Conservation (phyloP, 768 basidiomycete genomes). For the Roridomyces roridus region DNA sequence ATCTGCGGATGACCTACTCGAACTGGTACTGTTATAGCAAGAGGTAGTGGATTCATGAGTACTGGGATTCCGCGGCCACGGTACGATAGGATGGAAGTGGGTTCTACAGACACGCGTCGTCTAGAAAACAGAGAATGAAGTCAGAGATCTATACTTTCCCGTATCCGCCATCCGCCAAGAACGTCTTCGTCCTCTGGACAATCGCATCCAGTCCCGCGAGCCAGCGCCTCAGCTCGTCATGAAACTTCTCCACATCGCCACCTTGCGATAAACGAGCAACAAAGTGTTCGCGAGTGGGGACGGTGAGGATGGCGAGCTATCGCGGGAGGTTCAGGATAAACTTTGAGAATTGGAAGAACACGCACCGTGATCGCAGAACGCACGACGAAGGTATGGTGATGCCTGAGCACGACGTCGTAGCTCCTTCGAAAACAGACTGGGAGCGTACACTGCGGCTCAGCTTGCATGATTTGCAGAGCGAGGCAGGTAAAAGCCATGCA, state of each 20-base stretch:
- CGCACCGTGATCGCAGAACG: slow-evolving; percentile 69
- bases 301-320: slow-evolving; percentile 65
- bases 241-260: slow-evolving; percentile 58
- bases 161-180: slow-evolving; percentile 59
- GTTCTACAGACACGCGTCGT: no score
- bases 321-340: slow-evolving; percentile 17
- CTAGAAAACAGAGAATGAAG: no score
- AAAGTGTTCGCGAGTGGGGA: slow-evolving; percentile 67
- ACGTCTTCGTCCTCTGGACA: slow-evolving; percentile 54
- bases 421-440: slow-evolving; percentile 74
- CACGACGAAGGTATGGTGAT: slow-evolving; percentile 72
- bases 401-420: slow-evolving; percentile 70
- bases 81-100: no score
- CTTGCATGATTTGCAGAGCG: slow-evolving; percentile 71
- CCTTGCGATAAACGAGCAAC: slow-evolving; percentile 67
- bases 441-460: slow-evolving; percentile 56
- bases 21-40: no score
- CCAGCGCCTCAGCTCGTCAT: slow-evolving; percentile 63
- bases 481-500: slow-evolving; percentile 72
- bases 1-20: no score
- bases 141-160: slow-evolving; percentile 59
- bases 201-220: slow-evolving; percentile 60
- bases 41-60: no score
- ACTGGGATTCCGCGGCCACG: no score
- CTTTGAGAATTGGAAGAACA: no score